Evolutionary conservation across 169 alveolate genomes (phyloP).

Genomic region (Perkinsus olseni): DNA sequence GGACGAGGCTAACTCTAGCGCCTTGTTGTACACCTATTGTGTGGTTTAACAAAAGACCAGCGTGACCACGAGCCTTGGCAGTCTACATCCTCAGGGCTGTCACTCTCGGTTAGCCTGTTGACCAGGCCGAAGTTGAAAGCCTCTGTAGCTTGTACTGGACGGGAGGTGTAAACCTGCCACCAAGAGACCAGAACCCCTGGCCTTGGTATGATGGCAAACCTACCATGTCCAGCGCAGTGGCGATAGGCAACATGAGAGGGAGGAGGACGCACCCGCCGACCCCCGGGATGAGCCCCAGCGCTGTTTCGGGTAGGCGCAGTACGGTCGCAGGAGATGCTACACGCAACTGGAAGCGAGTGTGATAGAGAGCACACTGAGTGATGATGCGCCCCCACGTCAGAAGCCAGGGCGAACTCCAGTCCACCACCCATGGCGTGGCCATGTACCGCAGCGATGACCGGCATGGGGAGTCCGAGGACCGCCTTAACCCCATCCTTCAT

Average conservation of each 20-base stretch:
- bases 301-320: background rate
- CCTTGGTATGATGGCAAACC: background rate
- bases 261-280: background rate
- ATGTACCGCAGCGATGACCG: background rate
- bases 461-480: background rate
- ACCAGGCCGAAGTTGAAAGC: background rate
- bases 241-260: background rate
- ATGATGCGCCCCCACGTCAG: background rate
- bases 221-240: background rate
- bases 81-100: background rate
- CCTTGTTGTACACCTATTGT: background rate
- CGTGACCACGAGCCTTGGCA: too few species aligned
- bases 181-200: background rate
- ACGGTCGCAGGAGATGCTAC: background rate
- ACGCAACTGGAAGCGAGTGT: background rate
- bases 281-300: background rate
- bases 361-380: background rate
- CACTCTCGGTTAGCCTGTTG: background rate
- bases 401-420: background rate
- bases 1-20: background rate
- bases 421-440: background rate
- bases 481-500: background rate
- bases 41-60: background rate
- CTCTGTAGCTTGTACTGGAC: background rate
- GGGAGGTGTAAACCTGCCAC: background rate